Conservation (phyloP, 805 yeast genomes). For the Yarrowia deformans region DNA sequence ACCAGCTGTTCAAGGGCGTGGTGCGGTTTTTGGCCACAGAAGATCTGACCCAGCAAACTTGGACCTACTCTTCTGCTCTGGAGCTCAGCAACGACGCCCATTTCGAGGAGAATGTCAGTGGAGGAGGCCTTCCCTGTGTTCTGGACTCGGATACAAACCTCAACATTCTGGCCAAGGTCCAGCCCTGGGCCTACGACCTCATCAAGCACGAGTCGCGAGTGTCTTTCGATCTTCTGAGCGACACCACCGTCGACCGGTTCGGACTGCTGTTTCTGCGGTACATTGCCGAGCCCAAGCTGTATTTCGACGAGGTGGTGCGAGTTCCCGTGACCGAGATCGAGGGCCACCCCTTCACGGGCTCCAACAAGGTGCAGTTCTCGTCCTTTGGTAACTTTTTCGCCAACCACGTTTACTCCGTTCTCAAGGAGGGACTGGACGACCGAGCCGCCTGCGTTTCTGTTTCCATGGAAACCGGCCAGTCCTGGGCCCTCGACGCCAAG, state of each 20-base stretch:
- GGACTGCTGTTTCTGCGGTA: slow-evolving; percentile 74
- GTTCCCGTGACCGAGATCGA: slow-evolving; percentile 54
- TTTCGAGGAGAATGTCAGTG: slow-evolving; percentile 25
- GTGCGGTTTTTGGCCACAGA: slow-evolving; percentile 80
- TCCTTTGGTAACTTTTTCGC: slow-evolving; percentile 71
- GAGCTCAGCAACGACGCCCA: slow-evolving; percentile 25
- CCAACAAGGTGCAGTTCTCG: slow-evolving; percentile 74
- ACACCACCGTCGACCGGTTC: slow-evolving; percentile 83
- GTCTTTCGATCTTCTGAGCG: slow-evolving; percentile 73
- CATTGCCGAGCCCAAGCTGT: slow-evolving; percentile 57
- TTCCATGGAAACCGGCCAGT: slow-evolving; percentile 26
- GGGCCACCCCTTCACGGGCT: slow-evolving; percentile 60
- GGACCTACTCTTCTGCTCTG: slow-evolving; percentile 43
- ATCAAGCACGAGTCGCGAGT: slow-evolving; percentile 71
- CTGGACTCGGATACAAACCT: slow-evolving; percentile 55
- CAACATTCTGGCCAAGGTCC: slow-evolving; percentile 83
- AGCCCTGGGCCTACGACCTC: slow-evolving; percentile 66
- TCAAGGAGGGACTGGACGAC: slow-evolving; percentile 59
- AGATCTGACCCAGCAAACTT: slow-evolving; percentile 59
- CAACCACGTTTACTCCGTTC: slow-evolving; percentile 65
- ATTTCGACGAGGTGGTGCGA: slow-evolving; percentile 68
- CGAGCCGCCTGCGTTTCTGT: slow-evolving; percentile 48
- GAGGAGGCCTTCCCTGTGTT: slow-evolving; percentile 9
- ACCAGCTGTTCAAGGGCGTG: slow-evolving; percentile 90
- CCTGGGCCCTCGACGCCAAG: slow-evolving; percentile 40